Conservation (phyloP, 2,329 filamentous ascomycete genomes). For the Epichloe sibirici region DNA sequence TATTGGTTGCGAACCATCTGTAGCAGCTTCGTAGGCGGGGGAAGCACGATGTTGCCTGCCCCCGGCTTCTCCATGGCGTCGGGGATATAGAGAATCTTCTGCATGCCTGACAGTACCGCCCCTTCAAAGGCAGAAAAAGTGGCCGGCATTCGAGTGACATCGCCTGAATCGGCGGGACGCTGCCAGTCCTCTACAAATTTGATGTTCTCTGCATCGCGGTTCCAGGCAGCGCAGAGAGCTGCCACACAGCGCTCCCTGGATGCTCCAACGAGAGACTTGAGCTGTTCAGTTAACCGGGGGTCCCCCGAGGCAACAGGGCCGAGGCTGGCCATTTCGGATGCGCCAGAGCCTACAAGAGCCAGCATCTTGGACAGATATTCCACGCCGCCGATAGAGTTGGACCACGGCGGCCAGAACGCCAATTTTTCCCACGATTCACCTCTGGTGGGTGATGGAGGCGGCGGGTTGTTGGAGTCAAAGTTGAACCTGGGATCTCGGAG, state of each 20-base stretch:
- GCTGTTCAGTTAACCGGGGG: constrained; percentile 51
- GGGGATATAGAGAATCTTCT: constrained; percentile 88
- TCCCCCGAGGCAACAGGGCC: constrained; percentile 47
- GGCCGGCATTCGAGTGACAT: constrained; percentile 82
- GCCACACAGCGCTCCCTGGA: constrained; percentile 77
- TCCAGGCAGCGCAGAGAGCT: constrained; percentile 84
- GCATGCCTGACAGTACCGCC: constrained; percentile 70
- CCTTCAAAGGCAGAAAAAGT: constrained; percentile 80
- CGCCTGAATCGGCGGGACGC: constrained; percentile 64
- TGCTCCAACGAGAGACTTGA: constrained; percentile 63
- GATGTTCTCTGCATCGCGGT: constrained; percentile 82
- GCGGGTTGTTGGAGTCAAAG: constrained; percentile 65
- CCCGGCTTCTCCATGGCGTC: constrained; percentile 69
- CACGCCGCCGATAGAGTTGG: constrained; percentile 84
- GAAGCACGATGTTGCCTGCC: constrained; percentile 64
- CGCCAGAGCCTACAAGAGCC: constrained; percentile 70
- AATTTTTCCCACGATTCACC: constrained; percentile 88
- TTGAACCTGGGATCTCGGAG: constrained; percentile 63
- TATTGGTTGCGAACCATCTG: constrained; percentile 89
- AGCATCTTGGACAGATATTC: constrained; percentile 79
- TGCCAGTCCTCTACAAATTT: constrained; percentile 93
- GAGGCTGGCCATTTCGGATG: constrained; percentile 72
- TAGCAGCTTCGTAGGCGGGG: constrained; percentile 81
- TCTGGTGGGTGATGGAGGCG: constrained; percentile 61
- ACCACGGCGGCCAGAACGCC: constrained; percentile 91